Evolutionary conservation across 2,329 filamentous ascomycete species (phyloP).

Genomic region (Colletotrichum viniferum): DNA sequence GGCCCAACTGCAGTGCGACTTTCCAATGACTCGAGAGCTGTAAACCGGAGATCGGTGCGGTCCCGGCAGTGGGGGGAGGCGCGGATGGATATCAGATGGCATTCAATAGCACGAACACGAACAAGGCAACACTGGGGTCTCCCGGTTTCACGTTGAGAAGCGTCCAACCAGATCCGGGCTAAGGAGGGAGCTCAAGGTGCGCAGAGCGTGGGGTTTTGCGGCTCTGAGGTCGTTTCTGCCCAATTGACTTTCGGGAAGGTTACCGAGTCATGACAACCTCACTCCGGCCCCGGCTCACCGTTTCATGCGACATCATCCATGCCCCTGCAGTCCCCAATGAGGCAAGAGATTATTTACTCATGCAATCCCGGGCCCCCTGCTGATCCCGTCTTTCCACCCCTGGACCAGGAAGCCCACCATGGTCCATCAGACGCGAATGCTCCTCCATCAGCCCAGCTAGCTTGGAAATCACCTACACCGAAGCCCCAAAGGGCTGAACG

Average conservation of each 20-base stretch:
- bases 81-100: neutral
- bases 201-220: conserved; percentile 1
- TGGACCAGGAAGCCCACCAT: neutral
- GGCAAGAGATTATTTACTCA: conserved; percentile 1
- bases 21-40: conserved; percentile 1
- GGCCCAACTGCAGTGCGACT: neutral
- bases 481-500: conserved; percentile 8
- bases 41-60: neutral
- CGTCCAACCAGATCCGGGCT: neutral
- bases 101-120: neutral
- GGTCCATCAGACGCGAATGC: neutral
- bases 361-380: neutral
- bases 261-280: conserved; percentile 13
- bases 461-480: neutral
- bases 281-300: conserved; percentile 3
- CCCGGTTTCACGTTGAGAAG: conserved; percentile 14
- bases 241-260: neutral
- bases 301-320: conserved; percentile 10
- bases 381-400: neutral
- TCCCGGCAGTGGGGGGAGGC: conserved; percentile 3
- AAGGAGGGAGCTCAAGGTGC: neutral
- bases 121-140: neutral
- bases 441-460: neutral
- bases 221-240: neutral
- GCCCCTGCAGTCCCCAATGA: neutral